Conservation (phyloP, 768 basidiomycete genomes). For the Mycena sanguinolenta region DNA sequence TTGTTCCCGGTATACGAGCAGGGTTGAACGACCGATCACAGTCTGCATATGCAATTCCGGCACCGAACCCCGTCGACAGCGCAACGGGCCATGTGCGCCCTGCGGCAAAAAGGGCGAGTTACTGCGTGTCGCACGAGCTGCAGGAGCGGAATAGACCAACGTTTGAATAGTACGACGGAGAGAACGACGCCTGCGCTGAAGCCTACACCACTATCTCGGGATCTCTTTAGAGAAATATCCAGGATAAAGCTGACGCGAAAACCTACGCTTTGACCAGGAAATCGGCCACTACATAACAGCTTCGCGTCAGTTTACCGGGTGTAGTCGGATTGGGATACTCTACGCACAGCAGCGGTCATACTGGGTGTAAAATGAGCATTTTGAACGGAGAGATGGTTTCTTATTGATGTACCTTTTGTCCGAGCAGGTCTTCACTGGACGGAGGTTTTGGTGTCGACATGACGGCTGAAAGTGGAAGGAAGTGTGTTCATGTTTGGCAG, state of each 20-base stretch:
- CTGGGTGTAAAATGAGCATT: conserved; percentile 50
- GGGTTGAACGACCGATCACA: conserved; percentile 96
- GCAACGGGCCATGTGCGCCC: conserved; percentile 95
- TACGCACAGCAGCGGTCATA: conserved; percentile 89
- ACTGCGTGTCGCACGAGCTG: conserved; percentile 15
- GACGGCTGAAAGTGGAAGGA: conserved; percentile 21
- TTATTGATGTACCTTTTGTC: conserved; percentile 84
- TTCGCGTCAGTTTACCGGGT: conserved; percentile 33
- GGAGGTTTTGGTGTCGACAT: conserved; percentile 73
- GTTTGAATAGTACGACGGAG: conserved; percentile 91
- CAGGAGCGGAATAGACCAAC: conserved; percentile 65
- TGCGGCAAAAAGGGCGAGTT: conserved; percentile 46
- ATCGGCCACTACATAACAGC: conserved; percentile 76
- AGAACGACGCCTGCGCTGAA: conserved; percentile 91
- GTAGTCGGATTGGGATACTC: background rate
- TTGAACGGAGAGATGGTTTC: background rate
- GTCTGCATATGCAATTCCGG: conserved; percentile 90
- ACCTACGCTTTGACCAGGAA: conserved; percentile 89
- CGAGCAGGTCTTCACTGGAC: conserved; percentile 91
- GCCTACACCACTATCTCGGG: conserved; percentile 77
- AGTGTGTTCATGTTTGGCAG: conserved; percentile 1
- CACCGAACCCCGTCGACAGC: conserved; percentile 87
- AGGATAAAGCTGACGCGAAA: background rate
- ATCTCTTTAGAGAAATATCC: conserved; percentile 23
- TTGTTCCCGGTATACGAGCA: conserved; percentile 86